phyloP scores from a whole-genome alignment of 805 yeast genomes.

The Starmerella lactis-condensi region DNA sequence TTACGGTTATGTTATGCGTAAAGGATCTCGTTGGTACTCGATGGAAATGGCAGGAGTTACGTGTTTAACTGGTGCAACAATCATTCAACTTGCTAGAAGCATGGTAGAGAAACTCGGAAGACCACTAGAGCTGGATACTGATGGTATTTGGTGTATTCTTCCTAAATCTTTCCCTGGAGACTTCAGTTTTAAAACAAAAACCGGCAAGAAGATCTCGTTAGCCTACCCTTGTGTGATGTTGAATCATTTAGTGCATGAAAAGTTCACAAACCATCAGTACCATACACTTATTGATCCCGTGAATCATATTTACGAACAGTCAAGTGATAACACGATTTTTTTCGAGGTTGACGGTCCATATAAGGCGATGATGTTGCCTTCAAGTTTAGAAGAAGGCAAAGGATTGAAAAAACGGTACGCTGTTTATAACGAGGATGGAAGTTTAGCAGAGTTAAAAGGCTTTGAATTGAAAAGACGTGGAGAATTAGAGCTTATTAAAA shows the following conservation, averaged over 20 bases:
- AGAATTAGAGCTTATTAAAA: constrained; percentile 78
- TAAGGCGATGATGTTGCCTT: constrained; percentile 90
- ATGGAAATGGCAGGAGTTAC: constrained; percentile 99
- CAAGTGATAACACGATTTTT: constrained; percentile 82
- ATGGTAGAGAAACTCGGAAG: constrained; percentile 85
- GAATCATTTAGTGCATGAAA: constrained; percentile 76
- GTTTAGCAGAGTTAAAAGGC: constrained; percentile 88
- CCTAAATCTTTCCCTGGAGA: constrained; percentile 90
- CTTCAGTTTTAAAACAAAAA: constrained; percentile 45
- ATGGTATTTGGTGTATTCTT: constrained; percentile 98
- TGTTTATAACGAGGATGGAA: constrained; percentile 86
- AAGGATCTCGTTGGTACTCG: constrained; percentile 97
- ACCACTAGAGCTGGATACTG: constrained; percentile 91
- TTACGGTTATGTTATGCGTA: constrained; percentile 97
- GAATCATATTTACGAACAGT: constrained; percentile 46
- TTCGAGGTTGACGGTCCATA: constrained; percentile 99
- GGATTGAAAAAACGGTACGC: constrained; percentile 94
- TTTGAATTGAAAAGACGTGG: constrained; percentile 95
- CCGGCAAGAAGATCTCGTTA: constrained; percentile 57
- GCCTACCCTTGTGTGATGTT: constrained; percentile 95
- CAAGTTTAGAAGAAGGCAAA: constrained; percentile 93
- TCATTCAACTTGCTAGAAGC: constrained; percentile 89
- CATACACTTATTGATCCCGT: constrained; percentile 65
- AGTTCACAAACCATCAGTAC: constrained; percentile 86
- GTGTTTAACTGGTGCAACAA: constrained; percentile 92